Base-by-base conservation (phyloP, 305 asterid genomes). In the Solanum aculeatissimum region DNA sequence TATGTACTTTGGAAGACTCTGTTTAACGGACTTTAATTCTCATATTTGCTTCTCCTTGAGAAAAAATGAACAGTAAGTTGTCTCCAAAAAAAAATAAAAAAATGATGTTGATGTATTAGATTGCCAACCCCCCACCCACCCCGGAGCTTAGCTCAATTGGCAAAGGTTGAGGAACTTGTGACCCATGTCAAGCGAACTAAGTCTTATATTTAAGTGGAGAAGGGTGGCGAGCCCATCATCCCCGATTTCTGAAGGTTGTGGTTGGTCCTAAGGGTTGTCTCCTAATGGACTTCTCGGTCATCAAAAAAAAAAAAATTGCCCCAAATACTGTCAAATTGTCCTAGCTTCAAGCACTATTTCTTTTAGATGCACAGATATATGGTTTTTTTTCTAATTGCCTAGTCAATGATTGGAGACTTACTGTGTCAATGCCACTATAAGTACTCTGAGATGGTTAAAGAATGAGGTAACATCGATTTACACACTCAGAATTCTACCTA, bases 1-100 rank as follows among this genome's bases (percentile, higher is more conserved):
- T 97, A 90, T 60, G 65, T 66, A 16, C 85, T 75, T 55, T 65
- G 18, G 83, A 78, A 19, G 66, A 29, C 40, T 42, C 35, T 45
- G 80, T 72, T 72, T 72, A 43, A 14, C 54, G 40, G 38, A 43
- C n/a, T 32, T 78, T 32, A 49, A 32, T 53, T 78, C 83, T 78
- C 49, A 78, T 54, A 78, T 32, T 78, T 32, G 23, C 23, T 29
- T 78, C 45, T 78, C 66, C 63, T 75, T 75, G 49, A 6, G 32
- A 53, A 53, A 53, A 32, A 27, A 77, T 11, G 23, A 43, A 23
- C 40, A 35, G 40, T 40, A 8, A 40, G 7, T 40, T 40, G 45
- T 7, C 45, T 40, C 45, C 9, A 40, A 40, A 40, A 40, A 25
- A 72, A 25, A 13, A 13, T 42, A 71, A 11, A 69, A 43, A 74